These are phyloP conservation scores for Fusarium vanettenii DNA, from an alignment of 2,329 filamentous ascomycete species.

Conservation along the genomic window DNA sequence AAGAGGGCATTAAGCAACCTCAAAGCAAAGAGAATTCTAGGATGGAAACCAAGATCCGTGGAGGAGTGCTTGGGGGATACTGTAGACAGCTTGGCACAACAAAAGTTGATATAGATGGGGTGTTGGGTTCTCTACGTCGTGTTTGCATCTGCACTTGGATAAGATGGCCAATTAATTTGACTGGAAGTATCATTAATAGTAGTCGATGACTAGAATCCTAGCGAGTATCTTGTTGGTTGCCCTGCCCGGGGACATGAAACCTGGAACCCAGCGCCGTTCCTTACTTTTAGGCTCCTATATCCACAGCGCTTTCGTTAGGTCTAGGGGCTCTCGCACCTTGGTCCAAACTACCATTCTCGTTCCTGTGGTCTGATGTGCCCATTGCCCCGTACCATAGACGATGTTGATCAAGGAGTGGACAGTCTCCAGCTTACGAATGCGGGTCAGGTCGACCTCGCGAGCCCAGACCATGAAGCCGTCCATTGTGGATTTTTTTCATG, in stretches of 20 bases:
- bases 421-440: background rate
- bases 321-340: background rate
- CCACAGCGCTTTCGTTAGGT: background rate
- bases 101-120: background rate
- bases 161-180: background rate
- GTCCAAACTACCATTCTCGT: background rate
- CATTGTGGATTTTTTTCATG: background rate
- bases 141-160: background rate
- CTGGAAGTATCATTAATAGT: background rate
- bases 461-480: background rate
- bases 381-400: background rate
- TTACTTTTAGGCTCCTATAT: background rate
- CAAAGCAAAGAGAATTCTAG: background rate
- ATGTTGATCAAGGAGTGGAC: background rate
- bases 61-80: background rate
- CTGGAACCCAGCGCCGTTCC: background rate
- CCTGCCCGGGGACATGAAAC: background rate
- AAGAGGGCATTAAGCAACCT: background rate
- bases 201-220: background rate
- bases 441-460: background rate
- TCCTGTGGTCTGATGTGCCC: background rate
- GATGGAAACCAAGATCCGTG: background rate
- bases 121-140: background rate
- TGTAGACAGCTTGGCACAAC: background rate
- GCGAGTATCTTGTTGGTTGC: background rate